Evolutionary conservation across 768 basidiomycete species (phyloP).

Genomic region (Suillus plorans): DNA sequence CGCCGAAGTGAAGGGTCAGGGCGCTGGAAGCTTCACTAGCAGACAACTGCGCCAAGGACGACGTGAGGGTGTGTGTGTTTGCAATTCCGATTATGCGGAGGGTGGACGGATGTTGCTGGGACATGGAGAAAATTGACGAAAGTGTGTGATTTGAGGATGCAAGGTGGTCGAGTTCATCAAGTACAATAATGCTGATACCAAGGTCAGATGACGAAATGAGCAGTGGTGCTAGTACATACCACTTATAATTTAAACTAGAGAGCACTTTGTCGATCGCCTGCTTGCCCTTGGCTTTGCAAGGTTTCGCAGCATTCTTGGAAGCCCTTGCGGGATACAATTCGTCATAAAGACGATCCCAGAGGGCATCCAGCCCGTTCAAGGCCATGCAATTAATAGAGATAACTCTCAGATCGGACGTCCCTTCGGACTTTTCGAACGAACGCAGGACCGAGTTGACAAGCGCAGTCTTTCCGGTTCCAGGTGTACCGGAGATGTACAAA

Average conservation of each 20-base stretch:
- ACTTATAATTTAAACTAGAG: slow-evolving; percentile 47
- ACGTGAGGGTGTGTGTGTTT: slow-evolving; percentile 83
- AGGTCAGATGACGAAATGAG: slow-evolving; percentile 18
- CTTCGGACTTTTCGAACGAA: slow-evolving; percentile 34
- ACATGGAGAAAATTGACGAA: slow-evolving; percentile 65
- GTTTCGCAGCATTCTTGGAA: slow-evolving; percentile 33
- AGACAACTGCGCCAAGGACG: slow-evolving; percentile 41
- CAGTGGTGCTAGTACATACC: slow-evolving; percentile 33
- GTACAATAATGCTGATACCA: slow-evolving; percentile 60
- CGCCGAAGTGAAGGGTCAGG: slow-evolving; percentile 74
- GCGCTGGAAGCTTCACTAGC: slow-evolving; percentile 40
- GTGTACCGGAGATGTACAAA: slow-evolving; percentile 89
- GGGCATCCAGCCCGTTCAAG: slow-evolving; percentile 58
- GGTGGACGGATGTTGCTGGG: slow-evolving; percentile 47
- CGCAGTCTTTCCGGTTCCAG: slow-evolving; percentile 92
- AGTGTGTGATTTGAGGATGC: slow-evolving; percentile 59
- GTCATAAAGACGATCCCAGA: slow-evolving; percentile 70
- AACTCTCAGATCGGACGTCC: slow-evolving; percentile 42
- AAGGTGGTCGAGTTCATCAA: slow-evolving; percentile 88
- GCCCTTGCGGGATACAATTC: slow-evolving; percentile 42
- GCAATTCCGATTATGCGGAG: slow-evolving; percentile 83
- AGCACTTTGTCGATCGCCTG: slow-evolving; percentile 49
- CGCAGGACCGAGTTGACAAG: slow-evolving; percentile 67
- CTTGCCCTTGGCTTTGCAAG: slow-evolving; percentile 46
- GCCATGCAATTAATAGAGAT: slow-evolving; percentile 81